A percentile compares a stretch with the other conserved stretches of the same genome.
Conservation (phyloP, 805 yeast genomes). For the Yarrowia bubula region DNA sequence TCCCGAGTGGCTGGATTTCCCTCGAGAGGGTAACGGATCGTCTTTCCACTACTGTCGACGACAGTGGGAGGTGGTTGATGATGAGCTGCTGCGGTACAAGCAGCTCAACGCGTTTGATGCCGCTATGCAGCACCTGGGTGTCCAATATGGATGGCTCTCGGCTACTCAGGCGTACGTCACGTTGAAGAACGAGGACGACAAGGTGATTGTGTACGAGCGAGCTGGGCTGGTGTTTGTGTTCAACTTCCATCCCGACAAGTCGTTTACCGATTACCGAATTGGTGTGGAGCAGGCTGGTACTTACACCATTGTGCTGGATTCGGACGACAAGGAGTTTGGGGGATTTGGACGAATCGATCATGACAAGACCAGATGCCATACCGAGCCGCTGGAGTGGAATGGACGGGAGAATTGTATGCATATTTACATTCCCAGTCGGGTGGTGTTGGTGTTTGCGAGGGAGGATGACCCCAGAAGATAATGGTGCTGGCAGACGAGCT, state of each 20-base stretch:
- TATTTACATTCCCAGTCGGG: conserved; percentile 77
- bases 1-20: conserved; percentile 98
- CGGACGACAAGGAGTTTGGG: conserved; percentile 70
- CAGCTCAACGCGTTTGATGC: conserved; percentile 77
- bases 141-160: conserved; percentile 66
- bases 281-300: conserved; percentile 83
- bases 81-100: conserved; percentile 74
- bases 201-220: conserved; percentile 84
- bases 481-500: no score
- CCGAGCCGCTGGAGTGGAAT: conserved; percentile 80
- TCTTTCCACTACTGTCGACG: conserved; percentile 93
- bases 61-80: conserved; percentile 85
- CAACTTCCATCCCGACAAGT: conserved; percentile 84
- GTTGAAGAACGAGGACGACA: conserved; percentile 83
- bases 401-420: conserved; percentile 70
- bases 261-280: conserved; percentile 80
- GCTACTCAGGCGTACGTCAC: conserved; percentile 80
- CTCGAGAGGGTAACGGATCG: conserved; percentile 82
- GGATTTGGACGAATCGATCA: conserved; percentile 76
- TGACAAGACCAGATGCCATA: conserved; percentile 53
- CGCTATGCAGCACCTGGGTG: conserved; percentile 77
- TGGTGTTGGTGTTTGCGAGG: conserved; percentile 58
- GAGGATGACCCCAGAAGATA: conserved; percentile 15
- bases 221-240: conserved; percentile 80
- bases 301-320: conserved; percentile 69